These are phyloP conservation scores for Globisporangium paroecandrum DNA, from an alignment of 352 stramenopile species.

Conservation along the genomic window DNA sequence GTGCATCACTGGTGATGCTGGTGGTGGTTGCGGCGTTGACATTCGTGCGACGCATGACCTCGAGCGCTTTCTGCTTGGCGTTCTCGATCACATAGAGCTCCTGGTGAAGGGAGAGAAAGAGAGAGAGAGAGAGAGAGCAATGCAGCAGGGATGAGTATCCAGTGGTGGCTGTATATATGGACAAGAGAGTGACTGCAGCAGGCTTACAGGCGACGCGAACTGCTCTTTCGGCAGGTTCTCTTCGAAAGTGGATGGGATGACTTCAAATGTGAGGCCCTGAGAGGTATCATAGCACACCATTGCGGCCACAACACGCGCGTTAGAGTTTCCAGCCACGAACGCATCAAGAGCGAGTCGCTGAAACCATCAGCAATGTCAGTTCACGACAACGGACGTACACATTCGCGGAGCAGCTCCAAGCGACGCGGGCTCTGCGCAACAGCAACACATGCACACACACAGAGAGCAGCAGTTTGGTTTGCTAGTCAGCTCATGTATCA, in stretches of 20 bases:
- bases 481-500: not conserved
- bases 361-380: not conserved
- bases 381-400: constrained; percentile 30
- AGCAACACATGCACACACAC: not conserved
- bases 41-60: constrained; percentile 52
- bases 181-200: not conserved
- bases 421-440: constrained; percentile 59
- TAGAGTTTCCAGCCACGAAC: not conserved
- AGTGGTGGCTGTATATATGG: not conserved
- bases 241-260: constrained; percentile 80
- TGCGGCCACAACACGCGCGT: not conserved
- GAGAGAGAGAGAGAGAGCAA: not conserved
- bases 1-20: not conserved
- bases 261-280: constrained; percentile 69
- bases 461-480: not conserved
- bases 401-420: constrained; percentile 66
- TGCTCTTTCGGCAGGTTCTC: constrained; percentile 73
- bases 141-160: not conserved
- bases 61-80: constrained; percentile 71
- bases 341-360: not conserved
- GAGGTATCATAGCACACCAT: not conserved
- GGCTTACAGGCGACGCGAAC: constrained; percentile 52
- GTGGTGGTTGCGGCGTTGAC: not conserved
- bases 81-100: constrained; percentile 80
- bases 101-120: constrained; percentile 2